Percentiles rank a stretch among this genome's conserved stretches.
Conservation (phyloP, 2,329 filamentous ascomycete species). For the Cercospora zeae-maydis region DNA sequence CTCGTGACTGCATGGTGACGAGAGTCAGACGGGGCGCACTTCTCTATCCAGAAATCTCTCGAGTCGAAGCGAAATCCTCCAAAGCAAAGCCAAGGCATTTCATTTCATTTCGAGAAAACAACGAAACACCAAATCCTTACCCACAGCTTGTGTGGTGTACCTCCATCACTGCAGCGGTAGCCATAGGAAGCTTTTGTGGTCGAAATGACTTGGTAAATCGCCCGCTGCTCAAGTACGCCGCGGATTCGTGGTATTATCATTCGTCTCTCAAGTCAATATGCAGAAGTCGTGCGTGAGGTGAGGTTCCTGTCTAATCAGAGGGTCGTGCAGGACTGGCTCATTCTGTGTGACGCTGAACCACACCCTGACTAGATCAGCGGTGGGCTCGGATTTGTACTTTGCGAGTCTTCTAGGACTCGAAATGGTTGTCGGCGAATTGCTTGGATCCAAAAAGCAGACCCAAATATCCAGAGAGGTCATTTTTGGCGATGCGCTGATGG, state of each 20-base stretch:
- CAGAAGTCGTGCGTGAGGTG: constrained; percentile 1
- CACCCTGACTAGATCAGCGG: no score
- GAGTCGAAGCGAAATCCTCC: constrained; percentile 14
- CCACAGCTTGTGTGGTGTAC: constrained; percentile 17
- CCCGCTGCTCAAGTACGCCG: constrained; percentile 19
- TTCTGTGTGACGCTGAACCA: not conserved
- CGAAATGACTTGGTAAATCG: no score
- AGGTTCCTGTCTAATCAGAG: not conserved
- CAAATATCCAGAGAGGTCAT: constrained; percentile 17
- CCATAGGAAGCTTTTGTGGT: not conserved
- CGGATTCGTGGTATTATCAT: constrained; percentile 13
- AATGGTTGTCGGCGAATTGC: not conserved
- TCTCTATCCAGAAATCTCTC: not conserved
- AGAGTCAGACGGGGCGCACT: constrained; percentile 8
- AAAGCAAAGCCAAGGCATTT: not conserved
- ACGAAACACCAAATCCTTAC: constrained; percentile 9
- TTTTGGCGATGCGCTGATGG: constrained; percentile 20
- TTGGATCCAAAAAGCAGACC: constrained; percentile 8
- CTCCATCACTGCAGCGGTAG: constrained; percentile 13
- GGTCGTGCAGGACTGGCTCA: not conserved
- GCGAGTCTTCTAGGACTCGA: not conserved
- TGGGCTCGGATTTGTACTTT: not conserved
- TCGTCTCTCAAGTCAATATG: constrained; percentile 7
- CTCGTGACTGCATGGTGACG: no score
- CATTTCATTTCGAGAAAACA: constrained; percentile 12